A percentile compares a stretch with the other conserved stretches of the same genome.
Conservation (phyloP, 805 yeast genomes). For the Kockiozyma suomiensis region DNA sequence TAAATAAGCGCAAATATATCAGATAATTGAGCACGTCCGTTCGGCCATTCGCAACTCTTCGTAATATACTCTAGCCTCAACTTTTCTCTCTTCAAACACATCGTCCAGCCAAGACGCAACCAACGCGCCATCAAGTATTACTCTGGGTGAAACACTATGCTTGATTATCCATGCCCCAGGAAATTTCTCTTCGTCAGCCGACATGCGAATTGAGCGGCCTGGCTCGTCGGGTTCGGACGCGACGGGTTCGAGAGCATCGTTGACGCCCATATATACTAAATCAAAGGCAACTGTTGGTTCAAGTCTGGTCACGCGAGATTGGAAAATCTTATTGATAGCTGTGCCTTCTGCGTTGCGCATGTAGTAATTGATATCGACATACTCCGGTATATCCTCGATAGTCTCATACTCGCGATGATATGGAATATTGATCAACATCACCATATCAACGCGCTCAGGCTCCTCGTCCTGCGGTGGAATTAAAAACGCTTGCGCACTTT, state of each 20-base stretch:
- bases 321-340: not conserved
- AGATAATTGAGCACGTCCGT: conserved; percentile 5
- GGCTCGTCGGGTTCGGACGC: conserved; percentile 2
- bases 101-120: conserved; percentile 9
- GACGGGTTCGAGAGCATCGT: not conserved
- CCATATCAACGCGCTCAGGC: conserved; percentile 14
- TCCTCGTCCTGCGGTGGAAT: conserved; percentile 6
- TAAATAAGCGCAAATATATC: not conserved
- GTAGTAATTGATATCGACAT: conserved; percentile 11
- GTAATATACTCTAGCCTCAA: conserved; percentile 15
- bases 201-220: conserved; percentile 9
- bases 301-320: conserved; percentile 5
- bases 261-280: conserved; percentile 6
- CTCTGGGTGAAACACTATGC: conserved; percentile 7
- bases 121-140: not conserved
- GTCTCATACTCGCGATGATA: conserved; percentile 6
- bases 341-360: not conserved
- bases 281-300: conserved; percentile 8
- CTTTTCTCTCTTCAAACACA: conserved; percentile 8
- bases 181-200: conserved; percentile 6
- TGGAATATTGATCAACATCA: conserved; percentile 9
- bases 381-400: conserved; percentile 7
- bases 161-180: conserved; percentile 14
- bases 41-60: conserved; percentile 7
- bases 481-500: conserved; percentile 3